phyloP scores from a whole-genome alignment of 176 grass and related monocot species.

The Carex kokanica region DNA sequence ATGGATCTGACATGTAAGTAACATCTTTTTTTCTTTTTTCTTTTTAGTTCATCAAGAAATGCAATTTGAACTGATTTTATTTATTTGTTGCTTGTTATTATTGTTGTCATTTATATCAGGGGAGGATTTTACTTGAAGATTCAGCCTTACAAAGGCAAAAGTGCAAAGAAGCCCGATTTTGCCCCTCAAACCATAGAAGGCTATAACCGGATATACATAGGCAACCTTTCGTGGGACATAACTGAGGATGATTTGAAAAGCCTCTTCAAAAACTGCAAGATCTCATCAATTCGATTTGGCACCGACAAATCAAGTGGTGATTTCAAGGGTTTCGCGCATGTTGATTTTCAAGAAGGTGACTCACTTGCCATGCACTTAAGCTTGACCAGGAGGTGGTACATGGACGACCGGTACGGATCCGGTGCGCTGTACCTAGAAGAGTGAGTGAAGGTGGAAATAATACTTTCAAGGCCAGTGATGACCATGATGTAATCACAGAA shows the following conservation, averaged over 20 bases:
- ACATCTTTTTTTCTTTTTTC: background rate
- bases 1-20: slow-evolving; percentile 92
- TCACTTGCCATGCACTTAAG: slow-evolving; percentile 61
- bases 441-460: slow-evolving; percentile 22
- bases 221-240: slow-evolving; percentile 84
- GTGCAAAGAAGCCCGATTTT: slow-evolving; percentile 53
- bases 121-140: slow-evolving; percentile 93
- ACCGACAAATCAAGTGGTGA: slow-evolving; percentile 74
- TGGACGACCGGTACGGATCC: slow-evolving; percentile 67
- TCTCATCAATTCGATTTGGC: slow-evolving; percentile 72
- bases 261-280: slow-evolving; percentile 73
- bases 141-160: slow-evolving; percentile 63
- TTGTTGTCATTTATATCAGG: slow-evolving; percentile 33
- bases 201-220: slow-evolving; percentile 83
- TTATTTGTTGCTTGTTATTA: slow-evolving; percentile 9
- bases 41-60: slow-evolving; percentile 15
- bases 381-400: slow-evolving; percentile 71
- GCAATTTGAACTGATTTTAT: slow-evolving; percentile 4
- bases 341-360: slow-evolving; percentile 59
- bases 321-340: slow-evolving; percentile 79
- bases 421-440: slow-evolving; percentile 66
- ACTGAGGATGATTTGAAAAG: slow-evolving; percentile 67
- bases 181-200: slow-evolving; percentile 70
- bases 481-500: background rate
- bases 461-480: slow-evolving; percentile 15